These are phyloP conservation scores for Phytophthora pistaciae DNA, from an alignment of 352 stramenopile genomes.

Conservation along the genomic window DNA sequence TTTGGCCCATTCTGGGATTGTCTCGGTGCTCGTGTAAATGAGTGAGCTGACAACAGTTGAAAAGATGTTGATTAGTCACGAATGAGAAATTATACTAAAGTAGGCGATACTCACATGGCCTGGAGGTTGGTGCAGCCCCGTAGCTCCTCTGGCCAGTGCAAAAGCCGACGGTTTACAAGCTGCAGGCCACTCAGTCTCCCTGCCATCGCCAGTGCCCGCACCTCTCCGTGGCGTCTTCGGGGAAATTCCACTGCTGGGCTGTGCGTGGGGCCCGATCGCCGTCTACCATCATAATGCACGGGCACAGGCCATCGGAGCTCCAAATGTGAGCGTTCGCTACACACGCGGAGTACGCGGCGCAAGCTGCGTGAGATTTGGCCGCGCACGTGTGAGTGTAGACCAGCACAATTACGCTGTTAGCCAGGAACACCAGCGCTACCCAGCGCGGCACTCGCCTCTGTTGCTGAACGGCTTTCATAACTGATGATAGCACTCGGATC, in stretches of 20 bases:
- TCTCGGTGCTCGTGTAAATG: slow-evolving; percentile 28
- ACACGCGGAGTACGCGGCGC: slow-evolving; percentile 24
- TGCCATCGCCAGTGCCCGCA: slow-evolving; percentile 3
- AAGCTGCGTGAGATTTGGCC: slow-evolving; percentile 3
- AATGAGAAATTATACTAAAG: not conserved
- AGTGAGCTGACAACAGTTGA: slow-evolving; percentile 11
- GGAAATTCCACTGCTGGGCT: slow-evolving; percentile 17
- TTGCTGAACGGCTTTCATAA: not conserved
- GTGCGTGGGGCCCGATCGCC: slow-evolving; percentile 15
- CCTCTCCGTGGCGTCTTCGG: slow-evolving; percentile 16
- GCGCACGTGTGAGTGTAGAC: slow-evolving; percentile 18
- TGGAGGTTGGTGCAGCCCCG: slow-evolving; percentile 2
- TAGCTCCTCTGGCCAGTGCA: slow-evolving; percentile 20
- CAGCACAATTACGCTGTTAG: not conserved
- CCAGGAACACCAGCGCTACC: slow-evolving; percentile 20
- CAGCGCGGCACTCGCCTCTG: slow-evolving; percentile 18
- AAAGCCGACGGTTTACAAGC: slow-evolving; percentile 27
- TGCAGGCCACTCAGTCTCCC: slow-evolving; percentile 18
- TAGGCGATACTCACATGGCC: not conserved
- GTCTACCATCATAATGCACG: slow-evolving; percentile 31
- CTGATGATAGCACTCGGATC: slow-evolving; percentile 8
- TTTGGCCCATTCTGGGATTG: slow-evolving; percentile 14
- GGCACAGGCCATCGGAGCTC: not conserved
- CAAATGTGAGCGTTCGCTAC: slow-evolving; percentile 17
- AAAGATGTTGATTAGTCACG: no score